Percentiles rank a stretch among this genome's conserved stretches.
These are phyloP conservation scores for Keithomyces neogunnii DNA, from an alignment of 2,329 filamentous ascomycete genomes.

Conservation along the genomic window DNA sequence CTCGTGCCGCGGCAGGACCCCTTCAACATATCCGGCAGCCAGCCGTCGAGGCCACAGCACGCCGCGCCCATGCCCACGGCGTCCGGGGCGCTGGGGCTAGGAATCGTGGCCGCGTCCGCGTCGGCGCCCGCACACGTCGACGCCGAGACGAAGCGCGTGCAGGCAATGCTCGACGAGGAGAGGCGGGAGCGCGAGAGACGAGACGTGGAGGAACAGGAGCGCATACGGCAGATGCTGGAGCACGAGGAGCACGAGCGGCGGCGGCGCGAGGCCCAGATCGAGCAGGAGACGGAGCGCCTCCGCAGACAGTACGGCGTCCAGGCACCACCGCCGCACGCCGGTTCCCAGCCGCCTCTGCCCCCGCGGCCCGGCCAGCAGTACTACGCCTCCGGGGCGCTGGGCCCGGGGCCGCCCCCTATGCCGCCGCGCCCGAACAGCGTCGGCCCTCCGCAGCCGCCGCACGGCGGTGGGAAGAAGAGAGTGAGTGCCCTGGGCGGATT, in stretches of 20 bases:
- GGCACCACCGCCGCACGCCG: conserved; percentile 25
- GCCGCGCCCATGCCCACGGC: conserved; percentile 3
- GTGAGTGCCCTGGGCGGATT: conserved; percentile 19
- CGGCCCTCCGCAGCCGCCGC: conserved; percentile 26
- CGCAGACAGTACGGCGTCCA: conserved; percentile 57
- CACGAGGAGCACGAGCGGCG: conserved; percentile 53
- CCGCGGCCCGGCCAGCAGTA: conserved; percentile 15
- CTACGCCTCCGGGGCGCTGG: conserved; percentile 8
- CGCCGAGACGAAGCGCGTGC: conserved; percentile 68
- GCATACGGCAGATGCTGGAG: conserved; percentile 58
- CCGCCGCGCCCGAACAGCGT: conserved; percentile 41
- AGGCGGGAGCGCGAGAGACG: conserved; percentile 48
- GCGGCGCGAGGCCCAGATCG: conserved; percentile 50
- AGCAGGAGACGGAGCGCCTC: conserved; percentile 77
- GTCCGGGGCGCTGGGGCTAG: conserved; percentile 30
- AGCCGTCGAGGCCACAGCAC: conserved; percentile 18
- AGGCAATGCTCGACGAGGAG: conserved; percentile 40
- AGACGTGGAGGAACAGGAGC: conserved; percentile 43
- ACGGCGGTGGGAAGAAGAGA: conserved; percentile 12
- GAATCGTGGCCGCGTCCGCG: conserved; percentile 4
- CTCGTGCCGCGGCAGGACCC: conserved; percentile 58
- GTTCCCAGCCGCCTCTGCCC: conserved; percentile 25
- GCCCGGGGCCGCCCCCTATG: conserved; percentile 19
- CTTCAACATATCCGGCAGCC: conserved; percentile 60
- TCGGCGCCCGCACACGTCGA: conserved; percentile 43